Evolutionary conservation across 305 asterid species (phyloP), one percentile per base, ranked within the genome.

Genomic region (Solanum hybrid): DNA sequence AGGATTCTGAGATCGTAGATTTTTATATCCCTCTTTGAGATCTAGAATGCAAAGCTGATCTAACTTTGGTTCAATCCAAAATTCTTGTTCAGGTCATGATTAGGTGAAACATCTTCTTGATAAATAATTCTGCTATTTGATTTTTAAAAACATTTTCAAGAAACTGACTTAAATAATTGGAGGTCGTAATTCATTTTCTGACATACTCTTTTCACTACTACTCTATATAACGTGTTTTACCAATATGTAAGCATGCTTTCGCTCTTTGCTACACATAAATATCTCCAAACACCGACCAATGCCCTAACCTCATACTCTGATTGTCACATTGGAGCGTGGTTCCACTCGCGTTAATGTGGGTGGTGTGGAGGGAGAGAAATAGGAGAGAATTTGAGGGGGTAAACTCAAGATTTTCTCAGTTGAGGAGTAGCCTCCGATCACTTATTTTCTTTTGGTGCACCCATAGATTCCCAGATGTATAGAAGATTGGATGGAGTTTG

Each of bases 11-110:
- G 38, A 85, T 57, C 26, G 41, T 85, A 22, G 20, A 57, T 22
- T 57, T 57, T 33, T 85, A 31, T 51, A 38, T 31, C 27, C 31
- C 77, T 85, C 76, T 85, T 45, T 85, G 88, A 85, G 41, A 57
- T 85, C 88, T 85, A n/a, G 75, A 85, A 85, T 85, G 41, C 77
- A 31, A n/a, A 85, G 4, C 77, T 85, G 73, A 84, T 51, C 41
- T 51, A 84, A 84, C 88, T 84, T 51, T 10, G 39, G n/a, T 51
- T 84, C 38, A 31, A 31, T 45, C 76, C 73, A 7, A 83, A 31
- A 8, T 83, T 27, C 88, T 45, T 29, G 75, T 83, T 83, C 12
- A 83, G 88, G 39, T 41, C 27, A 3, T 80, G 65, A n/a, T 37
- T 84, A 45, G 27, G 29, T 51, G 76, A 51, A 51, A 45, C 34